Evolutionary conservation across 1,139 yeast genomes (phyloP).

Genomic region (Chernovozyma sophiae-reginae): DNA sequence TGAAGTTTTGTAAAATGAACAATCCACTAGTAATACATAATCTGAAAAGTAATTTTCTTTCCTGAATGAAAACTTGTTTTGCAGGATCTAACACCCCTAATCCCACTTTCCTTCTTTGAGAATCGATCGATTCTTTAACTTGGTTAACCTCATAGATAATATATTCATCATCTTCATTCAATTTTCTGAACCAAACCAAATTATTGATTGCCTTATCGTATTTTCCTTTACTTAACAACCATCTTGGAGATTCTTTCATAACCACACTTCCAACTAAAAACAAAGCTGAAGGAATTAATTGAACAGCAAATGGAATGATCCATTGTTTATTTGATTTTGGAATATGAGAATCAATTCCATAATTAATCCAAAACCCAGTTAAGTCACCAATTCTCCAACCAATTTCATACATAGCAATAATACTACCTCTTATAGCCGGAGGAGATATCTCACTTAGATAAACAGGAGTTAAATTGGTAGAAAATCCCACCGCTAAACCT

Average conservation of each 20-base stretch:
- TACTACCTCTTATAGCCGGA: slow-evolving; percentile 27
- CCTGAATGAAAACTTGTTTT: slow-evolving; percentile 21
- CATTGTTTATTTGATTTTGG: slow-evolving; percentile 23
- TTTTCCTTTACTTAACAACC: slow-evolving; percentile 32
- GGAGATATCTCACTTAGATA: slow-evolving; percentile 31
- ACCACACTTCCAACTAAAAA: slow-evolving; percentile 36
- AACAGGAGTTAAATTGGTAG: slow-evolving; percentile 31
- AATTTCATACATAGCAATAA: slow-evolving; percentile 49
- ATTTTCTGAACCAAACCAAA: slow-evolving; percentile 24
- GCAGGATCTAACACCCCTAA: slow-evolving; percentile 23
- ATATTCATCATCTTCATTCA: slow-evolving; percentile 23
- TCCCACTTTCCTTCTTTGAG: slow-evolving; percentile 16
- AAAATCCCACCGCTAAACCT: slow-evolving; percentile 34
- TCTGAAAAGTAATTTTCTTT: slow-evolving; percentile 21
- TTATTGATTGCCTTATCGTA: slow-evolving; percentile 32
- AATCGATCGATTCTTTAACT: slow-evolving; percentile 20
- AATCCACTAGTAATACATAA: slow-evolving; percentile 24
- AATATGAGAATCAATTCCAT: slow-evolving; percentile 29
- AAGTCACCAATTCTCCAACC: slow-evolving; percentile 50
- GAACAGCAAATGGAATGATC: slow-evolving; percentile 38
- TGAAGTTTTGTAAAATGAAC: slow-evolving; percentile 31
- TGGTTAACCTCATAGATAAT: slow-evolving; percentile 22
- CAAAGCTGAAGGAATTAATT: slow-evolving; percentile 39
- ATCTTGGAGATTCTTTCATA: slow-evolving; percentile 48
- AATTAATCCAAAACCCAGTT: slow-evolving; percentile 39